Base-by-base conservation (phyloP, 2,329 filamentous ascomycete species). In the Alternaria ethzedia region DNA sequence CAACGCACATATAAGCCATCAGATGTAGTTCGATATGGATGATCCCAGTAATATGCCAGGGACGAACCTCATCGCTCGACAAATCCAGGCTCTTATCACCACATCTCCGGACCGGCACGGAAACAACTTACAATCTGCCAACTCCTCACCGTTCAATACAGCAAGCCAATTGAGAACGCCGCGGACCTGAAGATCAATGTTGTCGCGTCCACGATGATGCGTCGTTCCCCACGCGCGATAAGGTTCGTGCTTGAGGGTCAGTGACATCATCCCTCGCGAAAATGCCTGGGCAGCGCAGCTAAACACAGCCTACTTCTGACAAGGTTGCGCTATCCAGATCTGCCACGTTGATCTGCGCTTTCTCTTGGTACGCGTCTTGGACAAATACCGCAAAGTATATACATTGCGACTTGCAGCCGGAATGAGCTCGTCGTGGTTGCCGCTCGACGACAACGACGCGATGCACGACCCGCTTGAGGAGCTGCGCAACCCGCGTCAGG, bases 381-480 rank as follows among this genome's bases (percentile, higher is more conserved):
- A 57, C 15, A 46, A 54, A 50, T 47, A 56, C 15, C 43, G 25
- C 44, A 30, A 49, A 56, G 43, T 36, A 56, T 49, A 49, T 28
- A 50, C 30, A 43, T 28, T 36, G 26, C 15, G 17, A 25, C 32
- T 32, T 32, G 15, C 13, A 52, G 13, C 46, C n/a, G 46, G 32
- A 28, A 61, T 61, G 59, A 61, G 46, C 36, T 63, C 60, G 30
- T 54, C 45, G 30, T 63, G 60, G 60, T 23, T 49, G 23, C 60
- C 49, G 52, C 60, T 63, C 25, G 60, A 49, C 43, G 55, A 59
- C 55, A n/a, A 59, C 43, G 47, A 43, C 23, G 56, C 20, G 11
- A 59, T 73, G 70, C 50, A 65, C 15, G 71, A 71, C 51, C 63
- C 71, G 13, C 49, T 69, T 13, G 63, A 72, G 15, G 64, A 69